Evolutionary conservation across 352 stramenopile species (phyloP).

Genomic region (Pythium rishiriense): DNA sequence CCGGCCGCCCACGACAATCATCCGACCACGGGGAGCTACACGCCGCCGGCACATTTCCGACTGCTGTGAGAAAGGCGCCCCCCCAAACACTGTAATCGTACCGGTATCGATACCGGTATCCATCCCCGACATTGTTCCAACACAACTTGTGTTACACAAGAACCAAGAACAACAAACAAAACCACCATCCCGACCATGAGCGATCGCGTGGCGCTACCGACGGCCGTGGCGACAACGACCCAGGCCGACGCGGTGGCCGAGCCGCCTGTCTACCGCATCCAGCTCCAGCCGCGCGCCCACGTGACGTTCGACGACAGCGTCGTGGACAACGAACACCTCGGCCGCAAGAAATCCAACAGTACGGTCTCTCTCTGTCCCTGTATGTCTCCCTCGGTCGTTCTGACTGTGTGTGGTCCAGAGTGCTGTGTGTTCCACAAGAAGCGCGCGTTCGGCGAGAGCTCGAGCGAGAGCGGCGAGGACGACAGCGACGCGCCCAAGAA

Average conservation of each 20-base stretch:
- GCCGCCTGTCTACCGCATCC: slow-evolving; percentile 59
- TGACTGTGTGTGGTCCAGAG: slow-evolving; percentile 44
- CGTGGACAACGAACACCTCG: slow-evolving; percentile 93
- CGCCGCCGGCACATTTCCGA: slow-evolving; percentile 21
- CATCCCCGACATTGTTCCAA: not conserved
- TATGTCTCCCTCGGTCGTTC: not conserved
- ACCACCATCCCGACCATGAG: slow-evolving; percentile 31
- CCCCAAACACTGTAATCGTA: not conserved
- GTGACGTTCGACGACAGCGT: slow-evolving; percentile 89
- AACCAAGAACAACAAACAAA: not conserved
- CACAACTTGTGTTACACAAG: not conserved
- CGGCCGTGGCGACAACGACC: slow-evolving; percentile 31
- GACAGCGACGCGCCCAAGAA: slow-evolving; percentile 36
- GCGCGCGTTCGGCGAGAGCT: slow-evolving; percentile 89
- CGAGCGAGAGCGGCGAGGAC: slow-evolving; percentile 82
- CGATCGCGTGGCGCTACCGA: slow-evolving; percentile 11
- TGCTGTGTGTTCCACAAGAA: slow-evolving; percentile 95
- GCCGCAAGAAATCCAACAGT: slow-evolving; percentile 92
- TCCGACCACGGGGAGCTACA: not conserved
- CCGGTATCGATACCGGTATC: slow-evolving; percentile 23
- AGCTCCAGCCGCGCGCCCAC: slow-evolving; percentile 74
- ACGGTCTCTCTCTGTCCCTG: slow-evolving; percentile 2
- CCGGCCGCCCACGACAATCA: not conserved
- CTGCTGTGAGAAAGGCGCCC: slow-evolving; percentile 1
- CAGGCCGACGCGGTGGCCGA: slow-evolving; percentile 16